Base-by-base conservation (phyloP, 257 asterid genomes). In the Solanum clarkiae region DNA sequence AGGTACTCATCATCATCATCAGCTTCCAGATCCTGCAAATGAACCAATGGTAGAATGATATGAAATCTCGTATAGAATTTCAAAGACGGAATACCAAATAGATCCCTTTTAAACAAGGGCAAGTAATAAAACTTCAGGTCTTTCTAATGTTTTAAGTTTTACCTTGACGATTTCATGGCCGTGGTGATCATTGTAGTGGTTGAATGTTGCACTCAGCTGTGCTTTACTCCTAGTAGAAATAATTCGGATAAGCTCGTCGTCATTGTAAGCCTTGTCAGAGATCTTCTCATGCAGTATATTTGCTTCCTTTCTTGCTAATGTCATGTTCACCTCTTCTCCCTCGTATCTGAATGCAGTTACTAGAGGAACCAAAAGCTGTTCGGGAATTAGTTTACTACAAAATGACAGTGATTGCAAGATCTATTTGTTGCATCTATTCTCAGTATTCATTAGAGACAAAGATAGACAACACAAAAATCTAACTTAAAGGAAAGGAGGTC, bases 291-390 rank as follows among this genome's bases (percentile, higher is more conserved):
- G 97, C 20, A 93, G 96, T 84, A 91, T 66, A 88, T 92, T 93
- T 56, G 98, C 98, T 90, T 96, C 99, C 10, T 95, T 90, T 84
- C 90, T 91, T 9, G 98, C 99, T 88, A 94, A 53, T 36, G 80
- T 81, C 93, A 93, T 86, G 93, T 92, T 89, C 80, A 92, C 94
- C 88, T 93, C 98, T 22, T 89, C 97, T 82, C 99, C 98, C 81
- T 89, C 98, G 24, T 93, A 96, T 32, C 98, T 93, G 82, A 89
- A 94, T 71, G 97, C 94, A 90, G 91, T 94, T 89, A 94, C 93
- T 29, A 96, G 95, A 74, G 99, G 98, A 84, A 96, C 95, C 93
- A 96, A 90, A 82, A 96, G 94, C 99, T 94, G 93, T 90, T 85
- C 45, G 60, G 65, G 80, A 80, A 66, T 69, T 68, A 80, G 77